phyloP scores from a whole-genome alignment of 2,329 filamentous ascomycete genomes.

The Diplocarpon rosae region DNA sequence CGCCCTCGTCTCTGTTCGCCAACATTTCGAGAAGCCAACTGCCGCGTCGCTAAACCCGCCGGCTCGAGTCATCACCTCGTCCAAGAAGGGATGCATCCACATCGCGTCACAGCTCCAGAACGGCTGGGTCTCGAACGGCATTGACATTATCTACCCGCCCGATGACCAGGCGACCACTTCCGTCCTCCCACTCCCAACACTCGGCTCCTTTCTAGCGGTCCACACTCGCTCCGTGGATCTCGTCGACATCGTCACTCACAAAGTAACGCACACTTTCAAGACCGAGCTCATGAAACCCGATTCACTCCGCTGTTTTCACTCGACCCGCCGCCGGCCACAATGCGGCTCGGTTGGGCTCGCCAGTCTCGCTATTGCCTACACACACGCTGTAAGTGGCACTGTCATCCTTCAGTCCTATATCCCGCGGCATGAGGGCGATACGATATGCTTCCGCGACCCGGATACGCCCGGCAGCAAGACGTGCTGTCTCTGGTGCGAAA shows the following conservation, averaged over 20 bases:
- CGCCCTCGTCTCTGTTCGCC: constrained; percentile 32
- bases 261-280: constrained; percentile 49
- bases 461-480: constrained; percentile 31
- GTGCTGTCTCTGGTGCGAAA: constrained; percentile 41
- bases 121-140: constrained; percentile 39
- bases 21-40: constrained; percentile 30
- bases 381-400: constrained; percentile 45
- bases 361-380: constrained; percentile 55
- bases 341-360: constrained; percentile 46
- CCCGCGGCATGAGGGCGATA: constrained; percentile 40
- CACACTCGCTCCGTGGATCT: constrained; percentile 45
- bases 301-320: constrained; percentile 50
- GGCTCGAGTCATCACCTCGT: constrained; percentile 36
- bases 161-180: constrained; percentile 39
- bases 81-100: constrained; percentile 40
- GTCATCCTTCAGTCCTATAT: constrained; percentile 55
- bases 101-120: constrained; percentile 33
- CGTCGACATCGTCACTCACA: constrained; percentile 46
- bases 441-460: constrained; percentile 45
- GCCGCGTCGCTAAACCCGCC: constrained; percentile 14
- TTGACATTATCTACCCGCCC: constrained; percentile 30
- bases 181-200: constrained; percentile 45
- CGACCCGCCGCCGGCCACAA: constrained; percentile 38
- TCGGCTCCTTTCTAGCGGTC: constrained; percentile 51
- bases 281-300: constrained; percentile 47